Evolutionary conservation across 116 monocot genomes (phyloP).

Genomic region (Dioscorea cayenensis): DNA sequence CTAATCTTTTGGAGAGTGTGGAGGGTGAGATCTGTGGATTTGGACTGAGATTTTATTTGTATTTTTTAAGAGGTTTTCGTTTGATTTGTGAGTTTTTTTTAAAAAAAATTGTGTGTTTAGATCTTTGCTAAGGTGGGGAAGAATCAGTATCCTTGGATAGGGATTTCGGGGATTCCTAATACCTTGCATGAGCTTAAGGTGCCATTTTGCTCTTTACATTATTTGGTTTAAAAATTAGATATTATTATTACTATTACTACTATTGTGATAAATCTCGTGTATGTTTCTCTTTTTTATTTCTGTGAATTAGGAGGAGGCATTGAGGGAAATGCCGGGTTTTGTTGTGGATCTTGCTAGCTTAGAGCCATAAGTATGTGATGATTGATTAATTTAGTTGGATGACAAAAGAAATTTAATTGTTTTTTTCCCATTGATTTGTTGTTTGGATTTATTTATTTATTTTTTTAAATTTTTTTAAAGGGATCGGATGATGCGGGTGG

Average conservation of each 20-base stretch:
- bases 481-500: neutral
- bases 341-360: too few species aligned
- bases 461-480: neutral
- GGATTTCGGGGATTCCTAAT: constrained; percentile 69
- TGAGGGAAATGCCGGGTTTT: constrained; percentile 4
- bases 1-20: constrained; percentile 89
- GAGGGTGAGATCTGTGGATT: constrained; percentile 36
- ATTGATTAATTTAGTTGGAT: too few species aligned
- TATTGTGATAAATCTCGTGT: too few species aligned
- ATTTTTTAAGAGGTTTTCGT: neutral
- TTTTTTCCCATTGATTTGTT: neutral
- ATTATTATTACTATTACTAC: too few species aligned
- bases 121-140: constrained; percentile 74
- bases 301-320: constrained; percentile 38
- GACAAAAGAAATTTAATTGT: neutral
- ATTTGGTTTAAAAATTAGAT: constrained; percentile 4
- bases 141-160: constrained; percentile 91
- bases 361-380: too few species aligned
- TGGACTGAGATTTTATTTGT: constrained; percentile 4
- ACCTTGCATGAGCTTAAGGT: constrained; percentile 64
- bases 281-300: constrained; percentile 12
- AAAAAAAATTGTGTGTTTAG: constrained; percentile 22
- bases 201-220: neutral
- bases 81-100: neutral
- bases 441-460: neutral